Evolutionary conservation across 306 rosid genomes (phyloP).

Genomic region (Gastrolobium bilobum): DNA sequence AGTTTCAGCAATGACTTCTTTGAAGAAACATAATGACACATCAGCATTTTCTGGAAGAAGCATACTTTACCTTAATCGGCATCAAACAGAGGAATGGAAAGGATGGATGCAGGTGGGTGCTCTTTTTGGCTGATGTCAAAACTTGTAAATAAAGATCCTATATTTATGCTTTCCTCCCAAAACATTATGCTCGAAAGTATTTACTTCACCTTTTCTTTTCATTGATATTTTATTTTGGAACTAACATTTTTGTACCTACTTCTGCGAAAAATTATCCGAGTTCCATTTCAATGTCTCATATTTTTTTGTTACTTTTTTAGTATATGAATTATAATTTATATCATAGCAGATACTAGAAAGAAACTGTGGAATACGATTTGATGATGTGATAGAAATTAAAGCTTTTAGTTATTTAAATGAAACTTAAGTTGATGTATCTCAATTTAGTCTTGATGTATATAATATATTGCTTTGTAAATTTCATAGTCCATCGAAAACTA

Average conservation of each 20-base stretch:
- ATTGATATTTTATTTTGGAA: slow-evolving; percentile 23
- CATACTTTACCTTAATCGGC: slow-evolving; percentile 92
- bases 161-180: slow-evolving; percentile 31
- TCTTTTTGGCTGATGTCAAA: slow-evolving; percentile 37
- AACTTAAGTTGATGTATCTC: slow-evolving; percentile 3
- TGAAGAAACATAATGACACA: slow-evolving; percentile 86
- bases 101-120: slow-evolving; percentile 99
- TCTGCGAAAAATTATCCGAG: slow-evolving; percentile 23
- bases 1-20: slow-evolving; percentile 93
- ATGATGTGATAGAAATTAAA: slow-evolving; percentile 39
- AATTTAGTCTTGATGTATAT: slow-evolving; percentile 1
- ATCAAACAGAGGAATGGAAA: slow-evolving; percentile 99
- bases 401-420: slow-evolving; percentile 39
- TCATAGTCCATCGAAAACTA: slow-evolving; percentile 40
- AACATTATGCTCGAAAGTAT: slow-evolving; percentile 6
- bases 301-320: neutral
- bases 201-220: slow-evolving; percentile 16
- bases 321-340: slow-evolving; percentile 38
- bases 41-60: slow-evolving; percentile 86
- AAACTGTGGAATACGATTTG: slow-evolving; percentile 42
- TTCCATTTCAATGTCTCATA: slow-evolving; percentile 14
- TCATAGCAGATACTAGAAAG: slow-evolving; percentile 34
- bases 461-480: slow-evolving; percentile 21
- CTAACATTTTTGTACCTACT: slow-evolving; percentile 9
- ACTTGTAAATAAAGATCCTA: slow-evolving; percentile 34